Conservation (phyloP, 208 protist species). For the Trypanosoma congolense region DNA sequence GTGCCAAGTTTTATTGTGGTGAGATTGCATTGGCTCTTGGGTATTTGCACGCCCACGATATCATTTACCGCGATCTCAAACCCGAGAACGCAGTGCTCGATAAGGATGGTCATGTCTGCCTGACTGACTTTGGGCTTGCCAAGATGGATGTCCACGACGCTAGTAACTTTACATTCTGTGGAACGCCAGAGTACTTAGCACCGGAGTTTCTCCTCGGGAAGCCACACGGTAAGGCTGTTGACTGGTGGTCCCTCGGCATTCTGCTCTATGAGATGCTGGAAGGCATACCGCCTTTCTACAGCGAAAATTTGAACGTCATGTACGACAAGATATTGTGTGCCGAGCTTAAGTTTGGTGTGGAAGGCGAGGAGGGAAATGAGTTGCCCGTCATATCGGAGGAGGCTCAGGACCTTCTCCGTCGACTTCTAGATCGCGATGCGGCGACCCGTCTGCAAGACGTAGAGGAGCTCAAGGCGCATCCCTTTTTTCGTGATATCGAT, state of each 20-base stretch:
- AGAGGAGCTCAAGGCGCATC: conserved; percentile 78
- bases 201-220: conserved; percentile 90
- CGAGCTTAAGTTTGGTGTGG: conserved; percentile 51
- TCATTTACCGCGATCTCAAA: conserved; percentile 93
- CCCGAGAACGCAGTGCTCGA: conserved; percentile 89
- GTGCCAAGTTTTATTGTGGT: conserved; percentile 89
- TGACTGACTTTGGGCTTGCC: conserved; percentile 90
- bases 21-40: conserved; percentile 88
- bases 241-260: conserved; percentile 97
- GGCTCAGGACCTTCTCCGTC: conserved; percentile 67
- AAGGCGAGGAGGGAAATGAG: conserved; percentile 21
- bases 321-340: conserved; percentile 78
- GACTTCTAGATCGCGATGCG: conserved; percentile 82
- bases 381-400: conserved; percentile 40
- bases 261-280: conserved; percentile 95
- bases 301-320: conserved; percentile 80
- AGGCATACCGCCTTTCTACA: conserved; percentile 92
- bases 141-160: conserved; percentile 62
- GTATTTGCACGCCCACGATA: conserved; percentile 88
- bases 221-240: conserved; percentile 91
- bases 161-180: conserved; percentile 83
- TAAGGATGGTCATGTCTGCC: conserved; percentile 74
- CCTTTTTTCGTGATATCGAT: conserved; percentile 79
- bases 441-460: conserved; percentile 64
- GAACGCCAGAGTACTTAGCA: conserved; percentile 88